Conservation (phyloP, 345 rosid species). For the Chamaenerion angustifolium region DNA sequence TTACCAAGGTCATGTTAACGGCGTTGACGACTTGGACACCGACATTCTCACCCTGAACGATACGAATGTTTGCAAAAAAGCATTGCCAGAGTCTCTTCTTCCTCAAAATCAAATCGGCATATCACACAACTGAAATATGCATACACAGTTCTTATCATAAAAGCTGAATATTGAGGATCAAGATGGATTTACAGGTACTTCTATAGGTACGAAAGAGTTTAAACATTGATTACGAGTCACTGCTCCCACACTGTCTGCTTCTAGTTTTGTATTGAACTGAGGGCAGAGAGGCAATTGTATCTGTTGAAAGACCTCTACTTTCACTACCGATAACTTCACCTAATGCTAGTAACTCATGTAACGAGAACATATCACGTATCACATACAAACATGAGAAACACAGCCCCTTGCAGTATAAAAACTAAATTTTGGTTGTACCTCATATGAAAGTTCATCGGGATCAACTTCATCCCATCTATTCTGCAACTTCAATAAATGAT, state of each 20-base stretch:
- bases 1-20: slow-evolving; percentile 82
- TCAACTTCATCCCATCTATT: slow-evolving; percentile 88
- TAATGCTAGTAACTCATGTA: slow-evolving; percentile 84
- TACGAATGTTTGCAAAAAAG: slow-evolving; percentile 93
- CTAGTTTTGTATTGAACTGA: slow-evolving; percentile 55
- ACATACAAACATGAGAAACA: not conserved
- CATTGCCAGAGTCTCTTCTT: slow-evolving; percentile 58
- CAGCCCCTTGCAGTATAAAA: slow-evolving; percentile 4
- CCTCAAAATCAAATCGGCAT: slow-evolving; percentile 84
- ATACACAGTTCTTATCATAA: not conserved
- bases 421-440: slow-evolving; percentile 30
- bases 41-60: slow-evolving; percentile 78
- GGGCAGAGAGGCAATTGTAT: slow-evolving; percentile 66
- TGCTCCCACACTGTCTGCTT: slow-evolving; percentile 61
- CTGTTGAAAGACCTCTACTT: slow-evolving; percentile 86
- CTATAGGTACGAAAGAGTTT: not conserved
- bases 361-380: slow-evolving; percentile 3
- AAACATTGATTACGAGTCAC: slow-evolving; percentile 61
- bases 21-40: too few species aligned
- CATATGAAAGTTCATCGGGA: slow-evolving; percentile 87
- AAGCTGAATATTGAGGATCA: not conserved
- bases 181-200: not conserved
- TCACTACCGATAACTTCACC: slow-evolving; percentile 85
- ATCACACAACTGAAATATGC: slow-evolving; percentile 60
- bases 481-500: slow-evolving; percentile 18